Evolutionary conservation across 805 yeast species (phyloP), one percentile per base, ranked within the genome.

Genomic region (Kazachstania taianensis): DNA sequence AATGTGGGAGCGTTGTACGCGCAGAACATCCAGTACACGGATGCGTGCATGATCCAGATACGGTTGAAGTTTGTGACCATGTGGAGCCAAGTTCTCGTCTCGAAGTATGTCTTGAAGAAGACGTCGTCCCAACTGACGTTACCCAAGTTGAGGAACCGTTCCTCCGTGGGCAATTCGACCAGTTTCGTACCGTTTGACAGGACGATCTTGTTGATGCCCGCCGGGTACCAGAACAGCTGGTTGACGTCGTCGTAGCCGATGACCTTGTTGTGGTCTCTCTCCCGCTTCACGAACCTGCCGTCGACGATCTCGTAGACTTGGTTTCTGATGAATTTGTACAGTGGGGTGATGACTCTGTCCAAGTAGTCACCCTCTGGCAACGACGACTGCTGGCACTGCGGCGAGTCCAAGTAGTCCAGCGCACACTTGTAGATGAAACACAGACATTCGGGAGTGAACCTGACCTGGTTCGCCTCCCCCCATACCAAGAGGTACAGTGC

Each of bases 181-280:
- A 92, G 70, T 59, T 94, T 77, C 17, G 94, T 70, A 47, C 95
- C 96, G 59, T 89, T 96, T 57, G 81, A 86, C 53, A 89, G 74
- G 34, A 80, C 74, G 52, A 92, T 87, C 64, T 94, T 80, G 42
- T 92, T 79, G 47, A 92, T 80, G 71, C 98, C 98, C 65, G 92
- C 96, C 34, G 97, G 96, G 65, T 92, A 92, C 98, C 98, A 92
- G 67, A 92, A 92, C 50, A 92, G 73, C 70, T 92, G 98, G 64
- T 92, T 92, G 41, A 92, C 94, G 69, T 92, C 98, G 67, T 92
- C 98, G 62, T 92, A 92, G 62, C 98, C 92, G 53, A 82, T 73
- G 45, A 81, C 67, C 45, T 74, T 67, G 65, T 80, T 79, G 62
- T 82, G 94, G 59, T 82, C 94, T 58, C 67, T 77, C 67, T 82